Evolutionary conservation across 768 basidiomycete genomes (phyloP), one percentile per base, ranked within the genome.

Genomic region (Agrocybe chaxingu): DNA sequence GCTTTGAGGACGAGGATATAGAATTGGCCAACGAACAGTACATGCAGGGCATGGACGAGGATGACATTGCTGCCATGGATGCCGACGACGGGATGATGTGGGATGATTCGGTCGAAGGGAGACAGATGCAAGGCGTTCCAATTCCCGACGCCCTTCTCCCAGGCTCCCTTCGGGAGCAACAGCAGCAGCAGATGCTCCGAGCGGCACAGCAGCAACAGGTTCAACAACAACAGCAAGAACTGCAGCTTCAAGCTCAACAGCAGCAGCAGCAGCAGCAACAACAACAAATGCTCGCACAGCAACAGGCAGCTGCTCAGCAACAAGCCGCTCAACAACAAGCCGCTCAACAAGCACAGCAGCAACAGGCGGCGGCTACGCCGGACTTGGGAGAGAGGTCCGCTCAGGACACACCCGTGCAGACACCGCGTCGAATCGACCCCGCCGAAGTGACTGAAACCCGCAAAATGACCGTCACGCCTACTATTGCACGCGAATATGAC

Each of bases 61-160:
- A 62, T 10, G 62, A 61, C n/a, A 44, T 45, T 47, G 40, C 49
- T 11, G 62, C 66, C 47, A 80, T 85, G 75, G 87, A 88, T 46
- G 80, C 79, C 0, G 91, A 92, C 53, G 92, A 94, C 59, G 87
- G 85, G 2, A 89, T 95, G 81, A 78, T 80, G 52, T 95, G 94
- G 93, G 92, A 93, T 42, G 89, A 92, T 47, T 67, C 74, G 34
- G 78, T 75, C 8, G 83, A 12, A 51, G 45, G 8, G 35, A 45
- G 50, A 45, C 50, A 65, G 57, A 48, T 49, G 37, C 48, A 37
- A 9, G 24, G 57, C 38, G 34, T 62, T 53, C 50, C 56, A 34
- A 54, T 69, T 33, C 72, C 76, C 2, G 70, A 70, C 6, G 54
- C 66, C 0, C 54, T 75, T 43, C 72, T 67, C 30, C 65, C 75